Evolutionary conservation across 768 basidiomycete species (phyloP), one percentile per base, ranked within the genome.

Genomic region (Russula virescens): DNA sequence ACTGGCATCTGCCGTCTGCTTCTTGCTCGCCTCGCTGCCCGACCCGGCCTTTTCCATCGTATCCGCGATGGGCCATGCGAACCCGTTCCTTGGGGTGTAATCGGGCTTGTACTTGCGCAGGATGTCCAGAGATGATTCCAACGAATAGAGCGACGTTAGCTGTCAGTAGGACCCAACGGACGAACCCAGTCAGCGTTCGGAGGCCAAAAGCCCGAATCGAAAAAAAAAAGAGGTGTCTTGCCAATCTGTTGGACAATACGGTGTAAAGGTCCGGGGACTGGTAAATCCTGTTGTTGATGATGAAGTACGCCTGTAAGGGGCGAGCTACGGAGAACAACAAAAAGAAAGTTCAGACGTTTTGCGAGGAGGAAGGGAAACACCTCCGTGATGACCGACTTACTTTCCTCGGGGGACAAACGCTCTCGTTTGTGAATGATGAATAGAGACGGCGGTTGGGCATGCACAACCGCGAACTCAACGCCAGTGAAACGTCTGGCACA

Each of bases 391-490:
- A 31, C 82, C 0, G 13, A 11, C 82, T 64, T 55, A 91, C 93
- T 88, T 81, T 93, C 85, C 25, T 90, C 86, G 2, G 90, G 90
- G 7, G 89, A 91, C 55, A 90, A 66, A 40, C 94, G 81, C 64
- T 94, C 88, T 63, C 91, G 83, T 73, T 94, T 95, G 72, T 95
- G 93, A 46, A 96, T 89, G 66, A 96, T 81, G 73, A 94, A 96
- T 60, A 94, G 78, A 35, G 85, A 80, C 1, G 94, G 94, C 10
- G 91, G 86, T 57, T 86, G 78, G 2, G 89, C 81, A 69, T 92
- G 88, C 3, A 88, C 89, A 57, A 96, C 79, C 14, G 88, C 88
- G 66, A 94, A 96, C 73, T 96, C 92, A 58, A 91, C 77, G 45
- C 94, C 94, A 45, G 83, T 87, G 73, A 95, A 94, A 21, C 89